phyloP scores from a whole-genome alignment of 164 flowering plant species.

The Dillenia turbinata region DNA sequence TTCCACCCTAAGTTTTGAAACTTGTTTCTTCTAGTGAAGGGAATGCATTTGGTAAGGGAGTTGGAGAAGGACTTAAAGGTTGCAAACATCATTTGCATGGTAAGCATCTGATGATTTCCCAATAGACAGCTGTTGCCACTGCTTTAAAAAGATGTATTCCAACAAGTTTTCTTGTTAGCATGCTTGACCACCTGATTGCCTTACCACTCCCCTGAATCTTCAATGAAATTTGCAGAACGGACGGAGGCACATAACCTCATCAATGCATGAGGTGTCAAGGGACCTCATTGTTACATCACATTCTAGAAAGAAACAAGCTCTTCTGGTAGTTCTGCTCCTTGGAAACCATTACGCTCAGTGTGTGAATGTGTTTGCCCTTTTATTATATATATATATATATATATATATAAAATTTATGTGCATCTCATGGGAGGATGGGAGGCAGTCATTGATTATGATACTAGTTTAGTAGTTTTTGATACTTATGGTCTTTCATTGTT shows the following conservation, averaged over 20 bases:
- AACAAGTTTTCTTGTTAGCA: too few relatives aligned
- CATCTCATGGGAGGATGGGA: too few relatives aligned
- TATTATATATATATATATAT: background rate
- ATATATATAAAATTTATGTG: too few relatives aligned
- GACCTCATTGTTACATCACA: slow-evolving; percentile 82
- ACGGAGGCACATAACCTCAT: slow-evolving; percentile 76
- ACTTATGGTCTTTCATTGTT: too few relatives aligned
- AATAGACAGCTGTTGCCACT: background rate
- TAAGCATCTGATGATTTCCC: slow-evolving; percentile 33
- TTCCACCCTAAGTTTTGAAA: slow-evolving; percentile 16
- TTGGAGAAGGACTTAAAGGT: slow-evolving; percentile 93
- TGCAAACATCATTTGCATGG: slow-evolving; percentile 99
- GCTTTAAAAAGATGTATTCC: too few relatives aligned
- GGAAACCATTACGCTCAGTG: background rate
- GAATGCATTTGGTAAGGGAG: slow-evolving; percentile 96
- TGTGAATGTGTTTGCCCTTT: background rate
- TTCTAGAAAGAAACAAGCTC: slow-evolving; percentile 89
- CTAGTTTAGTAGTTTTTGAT: too few relatives aligned
- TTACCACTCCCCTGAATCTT: too few relatives aligned
- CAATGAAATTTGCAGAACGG: slow-evolving; percentile 67
- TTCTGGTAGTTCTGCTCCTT: slow-evolving; percentile 52
- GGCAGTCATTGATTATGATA: too few relatives aligned
- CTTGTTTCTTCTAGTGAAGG: slow-evolving; percentile 80
- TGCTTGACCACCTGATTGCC: too few relatives aligned
- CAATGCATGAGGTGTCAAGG: slow-evolving; percentile 94